Evolutionary conservation across 371 early-diverging fungal genomes (phyloP), one percentile per base, ranked within the genome.

Genomic region (Syncephalastrum sp.): DNA sequence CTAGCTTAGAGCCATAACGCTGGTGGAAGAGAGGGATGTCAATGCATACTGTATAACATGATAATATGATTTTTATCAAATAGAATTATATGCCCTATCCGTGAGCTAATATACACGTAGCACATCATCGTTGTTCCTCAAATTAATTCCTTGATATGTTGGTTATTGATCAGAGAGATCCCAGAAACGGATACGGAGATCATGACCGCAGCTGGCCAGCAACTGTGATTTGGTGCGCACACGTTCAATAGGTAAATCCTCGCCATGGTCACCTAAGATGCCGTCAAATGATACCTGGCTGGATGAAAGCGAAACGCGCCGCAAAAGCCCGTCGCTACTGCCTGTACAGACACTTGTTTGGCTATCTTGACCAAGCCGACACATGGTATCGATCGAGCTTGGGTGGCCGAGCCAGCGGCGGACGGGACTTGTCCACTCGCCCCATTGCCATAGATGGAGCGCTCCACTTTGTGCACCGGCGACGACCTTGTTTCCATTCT

Each of bases 321-420:
- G 77, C 50, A 91, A 74, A 17, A 87, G 70, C 23, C 97, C 97
- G 68, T 97, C 97, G 59, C 88, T 84, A 12, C 88, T 85, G 14
- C 95, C 97, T 1, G 96, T 94, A 46, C 85, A 84, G 14, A 95
- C 77, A 12, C 38, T 33, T 10, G 38, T 10, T 33, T 33, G 38
- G 14, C 84, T 80, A 53, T 85, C 78, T 50, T 96, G 94, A 27
- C 85, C 87, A 44, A 94, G 68, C 63, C 84, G 86, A 64, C 84
- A 83, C 21, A 97, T 80, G 1, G 92, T 67, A 59, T 94, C 92
- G 27, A 97, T 83, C 13, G 91, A 87, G 56, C 78, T 81, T n/a
- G 96, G 95, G 63, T 96, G 95, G 16, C 96, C 96, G 4, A 92
- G 75, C 67, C 94, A 88, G 41, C 91, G 82, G 74, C 95, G 95